Percentiles rank a stretch among this genome's conserved stretches.
Conservation (phyloP, 805 yeast species). For the Scheffersomyces spartinae region DNA sequence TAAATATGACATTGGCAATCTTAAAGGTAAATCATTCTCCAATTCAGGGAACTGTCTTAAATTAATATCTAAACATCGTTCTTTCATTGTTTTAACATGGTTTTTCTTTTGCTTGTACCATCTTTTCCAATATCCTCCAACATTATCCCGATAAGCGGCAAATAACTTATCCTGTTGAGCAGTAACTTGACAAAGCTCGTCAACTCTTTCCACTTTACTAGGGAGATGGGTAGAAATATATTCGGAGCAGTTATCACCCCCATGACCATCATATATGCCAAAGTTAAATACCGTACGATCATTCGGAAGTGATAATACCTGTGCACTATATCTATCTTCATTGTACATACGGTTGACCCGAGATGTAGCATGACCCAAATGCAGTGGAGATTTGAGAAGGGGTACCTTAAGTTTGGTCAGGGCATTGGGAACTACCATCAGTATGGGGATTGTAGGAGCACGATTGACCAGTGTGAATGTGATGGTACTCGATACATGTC, state of each 20-base stretch:
- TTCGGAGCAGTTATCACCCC: conserved; percentile 66
- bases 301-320: conserved; percentile 37
- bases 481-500: conserved; percentile 11
- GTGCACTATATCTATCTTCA: conserved; percentile 72
- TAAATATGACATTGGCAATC: conserved; percentile 56
- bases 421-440: no score
- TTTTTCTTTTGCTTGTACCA: conserved; percentile 41
- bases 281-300: conserved; percentile 40
- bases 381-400: conserved; percentile 52
- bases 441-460: conserved; percentile 4
- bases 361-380: conserved; percentile 68
- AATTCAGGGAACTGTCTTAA: conserved; percentile 7
- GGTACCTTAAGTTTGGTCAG: conserved; percentile 37
- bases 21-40: conserved; percentile 44
- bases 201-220: conserved; percentile 38
- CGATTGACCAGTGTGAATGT: conserved; percentile 16
- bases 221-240: conserved; percentile 47
- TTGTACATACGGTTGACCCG: conserved; percentile 68
- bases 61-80: conserved; percentile 9
- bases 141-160: conserved; percentile 40
- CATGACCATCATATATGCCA: conserved; percentile 89
- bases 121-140: conserved; percentile 83
- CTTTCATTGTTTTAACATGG: conserved; percentile 15
- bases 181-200: no score
- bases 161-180: conserved; percentile 32